Base-by-base conservation (phyloP, 345 rosid genomes). In the Euphorbia tirucalli region DNA sequence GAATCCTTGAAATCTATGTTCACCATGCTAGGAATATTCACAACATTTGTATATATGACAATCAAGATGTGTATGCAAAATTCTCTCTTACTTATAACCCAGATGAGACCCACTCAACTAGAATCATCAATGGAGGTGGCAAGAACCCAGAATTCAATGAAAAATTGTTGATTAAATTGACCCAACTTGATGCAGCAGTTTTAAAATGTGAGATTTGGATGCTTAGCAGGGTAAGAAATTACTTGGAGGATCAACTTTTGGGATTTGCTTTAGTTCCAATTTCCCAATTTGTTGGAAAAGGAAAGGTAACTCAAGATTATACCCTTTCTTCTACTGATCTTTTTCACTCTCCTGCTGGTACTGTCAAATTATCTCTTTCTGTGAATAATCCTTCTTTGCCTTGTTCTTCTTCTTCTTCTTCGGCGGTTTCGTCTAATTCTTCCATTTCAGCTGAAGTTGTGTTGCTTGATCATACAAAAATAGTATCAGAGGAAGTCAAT, bases 121-220 rank as follows among this genome's bases (percentile, higher is more conserved):
- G 87, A 46, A 79, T 89, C 85, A 78, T 89, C 80, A 81, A 84
- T 65, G 87, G 97, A 39, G 97, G 97, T 21, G 99, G 99, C 25
- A 92, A 87, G 67, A 95, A 95, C 82, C 99, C 97, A 0, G 96
- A 84, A 0, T 95, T 95, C 87, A 85, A 95, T 69, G 85, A 95
- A 70, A 82, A 75, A 18, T 74, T 95, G 70, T 75, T 75, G 70
- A 75, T 92, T 44, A 80, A 84, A 74, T 81, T 95, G 43, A 57
- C 74, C 15, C 93, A 92, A 61, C 74, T 76, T 18, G 97, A 92
- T 62, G n/a, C n/a, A n/a, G 86, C 93, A 2, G 90, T 92, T 11
- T 88, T 95, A 32, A 95, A 95, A 87, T 95, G 99, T 66, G 99
- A 95, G 86, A 90, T 95, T 41, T 92, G 96, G 97, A 90, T 95